Evolutionary conservation across 192 early-diverging fungal species (phyloP).

Genomic region (Podila clonocystis): DNA sequence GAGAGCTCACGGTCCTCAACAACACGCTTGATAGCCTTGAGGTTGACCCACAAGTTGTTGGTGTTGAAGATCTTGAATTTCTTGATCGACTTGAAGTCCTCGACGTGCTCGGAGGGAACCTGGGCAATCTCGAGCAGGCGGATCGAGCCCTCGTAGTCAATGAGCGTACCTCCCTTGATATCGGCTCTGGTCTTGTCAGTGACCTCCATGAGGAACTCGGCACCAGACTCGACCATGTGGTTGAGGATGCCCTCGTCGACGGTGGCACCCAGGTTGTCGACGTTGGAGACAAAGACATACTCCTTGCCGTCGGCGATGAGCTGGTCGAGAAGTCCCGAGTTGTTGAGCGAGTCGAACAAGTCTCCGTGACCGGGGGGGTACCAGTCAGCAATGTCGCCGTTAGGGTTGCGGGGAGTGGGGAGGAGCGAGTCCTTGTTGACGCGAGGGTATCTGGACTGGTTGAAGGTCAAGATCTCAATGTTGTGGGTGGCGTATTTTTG

Average conservation of each 20-base stretch:
- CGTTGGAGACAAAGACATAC: conserved; percentile 98
- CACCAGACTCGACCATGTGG: conserved; percentile 86
- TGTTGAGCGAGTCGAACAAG: conserved; percentile 93
- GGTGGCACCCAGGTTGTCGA: conserved; percentile 98
- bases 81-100: conserved; percentile 99
- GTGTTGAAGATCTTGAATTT: conserved; percentile 99
- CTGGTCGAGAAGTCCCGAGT: conserved; percentile 94
- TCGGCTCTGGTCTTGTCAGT: conserved; percentile 99
- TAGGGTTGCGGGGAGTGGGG: conserved; percentile 79
- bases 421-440: conserved; percentile 92
- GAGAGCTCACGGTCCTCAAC: conserved; percentile 77
- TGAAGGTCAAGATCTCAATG: conserved; percentile 95
- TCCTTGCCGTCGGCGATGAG: conserved; percentile 96
- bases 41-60: conserved; percentile 89
- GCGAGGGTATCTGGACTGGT: conserved; percentile 95
- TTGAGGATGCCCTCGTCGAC: conserved; percentile 93
- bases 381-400: conserved; percentile 77
- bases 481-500: conserved; percentile 97
- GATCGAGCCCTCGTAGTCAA: conserved; percentile 95
- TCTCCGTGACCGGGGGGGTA: conserved; percentile 99
- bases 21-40: conserved; percentile 88
- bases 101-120: conserved; percentile 95
- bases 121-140: conserved; percentile 98
- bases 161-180: conserved; percentile 99
- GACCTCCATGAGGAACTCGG: conserved; percentile 99